Conservation (phyloP, 208 protist genomes). For the Zelonia costaricensis region DNA sequence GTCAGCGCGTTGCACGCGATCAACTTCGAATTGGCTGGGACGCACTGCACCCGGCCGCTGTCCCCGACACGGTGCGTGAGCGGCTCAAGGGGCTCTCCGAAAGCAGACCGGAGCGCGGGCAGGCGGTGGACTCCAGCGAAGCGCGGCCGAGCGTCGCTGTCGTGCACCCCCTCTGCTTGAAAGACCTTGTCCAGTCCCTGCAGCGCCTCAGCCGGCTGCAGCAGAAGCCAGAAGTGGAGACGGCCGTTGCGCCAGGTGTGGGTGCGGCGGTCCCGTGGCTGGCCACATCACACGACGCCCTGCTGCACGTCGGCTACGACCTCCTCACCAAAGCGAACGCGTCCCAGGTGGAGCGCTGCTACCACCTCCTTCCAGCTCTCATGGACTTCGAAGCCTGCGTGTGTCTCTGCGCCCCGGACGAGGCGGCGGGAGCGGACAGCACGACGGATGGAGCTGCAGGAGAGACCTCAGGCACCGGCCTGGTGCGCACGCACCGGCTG, state of each 20-base stretch:
- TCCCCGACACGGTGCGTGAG: constrained; percentile 11
- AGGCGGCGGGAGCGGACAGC: constrained; percentile 1
- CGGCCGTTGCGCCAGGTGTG: too few species aligned
- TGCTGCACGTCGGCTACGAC: constrained; percentile 29
- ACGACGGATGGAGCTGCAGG: background rate
- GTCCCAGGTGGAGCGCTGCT: constrained; percentile 26
- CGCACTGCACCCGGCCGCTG: constrained; percentile 31
- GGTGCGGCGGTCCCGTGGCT: constrained; percentile 7
- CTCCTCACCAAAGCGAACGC: constrained; percentile 22
- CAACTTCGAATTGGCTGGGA: constrained; percentile 62
- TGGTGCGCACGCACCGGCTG: too few species aligned
- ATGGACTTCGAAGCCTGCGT: constrained; percentile 24
- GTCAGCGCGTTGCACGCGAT: constrained; percentile 26
- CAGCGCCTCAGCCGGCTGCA: background rate
- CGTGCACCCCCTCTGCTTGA: constrained; percentile 13
- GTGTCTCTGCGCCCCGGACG: constrained; percentile 16
- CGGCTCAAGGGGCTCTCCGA: constrained; percentile 13
- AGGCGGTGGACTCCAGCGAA: background rate
- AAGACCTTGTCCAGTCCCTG: constrained; percentile 6
- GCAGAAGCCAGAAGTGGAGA: background rate
- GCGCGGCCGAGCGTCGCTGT: background rate
- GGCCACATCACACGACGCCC: constrained; percentile 6
- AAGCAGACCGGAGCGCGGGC: background rate
- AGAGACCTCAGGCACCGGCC: too few species aligned
- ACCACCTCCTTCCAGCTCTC: constrained; percentile 21